These are phyloP conservation scores for Fusarium caatingaense DNA, from an alignment of 2,329 filamentous ascomycete genomes.

Conservation along the genomic window DNA sequence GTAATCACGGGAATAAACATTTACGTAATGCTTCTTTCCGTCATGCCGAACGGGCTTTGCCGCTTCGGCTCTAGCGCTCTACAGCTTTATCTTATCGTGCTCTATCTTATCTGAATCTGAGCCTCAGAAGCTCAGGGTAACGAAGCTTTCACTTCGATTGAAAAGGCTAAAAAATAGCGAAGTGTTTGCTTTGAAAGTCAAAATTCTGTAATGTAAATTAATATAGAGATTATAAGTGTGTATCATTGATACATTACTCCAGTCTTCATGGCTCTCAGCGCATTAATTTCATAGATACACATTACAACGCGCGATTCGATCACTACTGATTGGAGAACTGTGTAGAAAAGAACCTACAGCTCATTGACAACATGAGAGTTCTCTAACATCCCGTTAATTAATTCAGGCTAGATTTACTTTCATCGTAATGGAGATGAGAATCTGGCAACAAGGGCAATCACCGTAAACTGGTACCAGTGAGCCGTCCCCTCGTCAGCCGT, in stretches of 20 bases:
- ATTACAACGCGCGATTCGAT: too few species aligned
- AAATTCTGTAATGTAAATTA: too few species aligned
- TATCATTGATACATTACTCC: too few species aligned
- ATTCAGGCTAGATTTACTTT: not conserved
- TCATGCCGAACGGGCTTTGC: rapidly evolving
- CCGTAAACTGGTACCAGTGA: not conserved
- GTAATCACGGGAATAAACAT: slow-evolving; percentile 1
- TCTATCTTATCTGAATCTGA: not conserved
- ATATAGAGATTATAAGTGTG: too few species aligned
- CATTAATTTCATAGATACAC: too few species aligned
- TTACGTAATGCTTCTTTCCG: not conserved
- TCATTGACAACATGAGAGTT: slow-evolving; percentile 2
- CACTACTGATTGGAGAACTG: too few species aligned
- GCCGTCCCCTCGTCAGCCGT: not conserved
- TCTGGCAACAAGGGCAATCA: not conserved
- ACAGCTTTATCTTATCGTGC: too few species aligned
- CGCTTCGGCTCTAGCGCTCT: not conserved
- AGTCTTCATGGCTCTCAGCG: too few species aligned
- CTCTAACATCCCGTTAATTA: not conserved
- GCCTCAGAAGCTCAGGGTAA: not conserved
- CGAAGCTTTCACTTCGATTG: too few species aligned
- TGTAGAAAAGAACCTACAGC: not conserved
- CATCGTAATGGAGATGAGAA: not conserved
- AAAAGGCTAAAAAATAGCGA: too few species aligned
- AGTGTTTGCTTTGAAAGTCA: too few species aligned